Evolutionary conservation across 495 filamentous ascomycete species (phyloP), one percentile per base, ranked within the genome.

Genomic region (Talaromyces adpressus): DNA sequence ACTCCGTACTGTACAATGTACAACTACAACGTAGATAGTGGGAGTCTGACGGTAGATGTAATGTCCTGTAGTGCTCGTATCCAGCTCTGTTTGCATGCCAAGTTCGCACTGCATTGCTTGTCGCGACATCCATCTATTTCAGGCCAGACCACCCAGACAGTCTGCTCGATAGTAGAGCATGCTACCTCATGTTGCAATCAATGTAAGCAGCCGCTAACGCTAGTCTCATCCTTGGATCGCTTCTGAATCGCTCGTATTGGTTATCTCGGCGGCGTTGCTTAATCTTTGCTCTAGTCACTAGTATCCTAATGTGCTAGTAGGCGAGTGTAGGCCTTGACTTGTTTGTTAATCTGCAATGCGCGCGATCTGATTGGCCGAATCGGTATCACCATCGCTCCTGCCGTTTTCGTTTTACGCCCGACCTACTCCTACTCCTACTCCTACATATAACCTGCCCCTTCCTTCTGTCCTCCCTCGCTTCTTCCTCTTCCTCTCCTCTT

Each of bases 401-500:
- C 52, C 52, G 52, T 27, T 56, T 56, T 56, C 22, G 52, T 56
- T n/a, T n/a, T n/a, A n/a, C n/a, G n/a, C n/a, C n/a, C n/a, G n/a
- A n/a, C n/a, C n/a, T n/a, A n/a, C n/a, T n/a, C n/a, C n/a, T n/a
- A n/a, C n/a, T n/a, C n/a, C n/a, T n/a, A n/a, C n/a, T n/a, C n/a
- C n/a, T n/a, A 20, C 27, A 56, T 56, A 56, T 56, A 56, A 2
- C 23, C 6, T 45, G 2, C 22, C 23, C 52, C 20, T 25, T 11
- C 27, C 52, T 29, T 27, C 52, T 11, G 29, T 12, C 36, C 52
- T 9, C 23, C 14, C 30, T 36, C 47, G 27, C 27, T 63, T 39
- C 16, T 56, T 49, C 52, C 57, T 57, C 57, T 39, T 66, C 83
- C 32, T 11, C 52, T 49, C 52, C 57, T 57, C 57, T 39, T 66